These are phyloP conservation scores for Aurantiochytrium sp. DNA, from an alignment of 108 stramenopile species.

Conservation along the genomic window DNA sequence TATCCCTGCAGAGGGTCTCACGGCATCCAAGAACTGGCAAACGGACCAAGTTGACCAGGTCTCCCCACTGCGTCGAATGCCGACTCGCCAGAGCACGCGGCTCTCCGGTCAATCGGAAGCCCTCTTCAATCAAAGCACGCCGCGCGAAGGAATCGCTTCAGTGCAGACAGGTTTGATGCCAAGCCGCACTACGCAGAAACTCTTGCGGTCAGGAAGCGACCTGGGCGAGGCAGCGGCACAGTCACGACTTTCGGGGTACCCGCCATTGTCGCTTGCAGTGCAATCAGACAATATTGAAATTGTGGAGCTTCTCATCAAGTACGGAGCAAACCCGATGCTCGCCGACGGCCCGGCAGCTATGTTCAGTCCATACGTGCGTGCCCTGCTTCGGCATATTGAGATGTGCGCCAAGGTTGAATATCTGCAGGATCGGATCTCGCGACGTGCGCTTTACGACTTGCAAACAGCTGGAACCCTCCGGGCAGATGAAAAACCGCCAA, in stretches of 20 bases:
- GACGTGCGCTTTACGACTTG: background rate
- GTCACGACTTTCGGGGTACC: background rate
- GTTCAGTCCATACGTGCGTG: background rate
- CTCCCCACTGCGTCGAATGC: background rate
- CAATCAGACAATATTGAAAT: background rate
- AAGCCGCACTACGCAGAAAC: too few relatives aligned
- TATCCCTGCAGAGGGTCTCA: background rate
- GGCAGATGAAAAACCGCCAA: background rate
- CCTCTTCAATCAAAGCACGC: background rate
- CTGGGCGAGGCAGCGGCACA: background rate
- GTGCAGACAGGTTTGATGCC: too few relatives aligned
- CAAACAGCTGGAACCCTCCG: background rate
- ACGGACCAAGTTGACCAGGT: background rate
- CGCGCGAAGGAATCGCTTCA: background rate
- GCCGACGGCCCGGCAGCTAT: background rate
- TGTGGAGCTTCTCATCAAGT: conserved; percentile 2
- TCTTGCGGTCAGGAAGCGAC: background rate
- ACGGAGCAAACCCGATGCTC: background rate
- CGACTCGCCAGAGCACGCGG: background rate
- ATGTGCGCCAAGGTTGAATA: background rate
- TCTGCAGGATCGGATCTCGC: background rate
- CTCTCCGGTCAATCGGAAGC: background rate
- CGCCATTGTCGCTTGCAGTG: background rate
- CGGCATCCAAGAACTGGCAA: background rate
- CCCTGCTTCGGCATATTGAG: background rate